phyloP scores from a whole-genome alignment of 768 basidiomycete species.

The Hericium coralloides region DNA sequence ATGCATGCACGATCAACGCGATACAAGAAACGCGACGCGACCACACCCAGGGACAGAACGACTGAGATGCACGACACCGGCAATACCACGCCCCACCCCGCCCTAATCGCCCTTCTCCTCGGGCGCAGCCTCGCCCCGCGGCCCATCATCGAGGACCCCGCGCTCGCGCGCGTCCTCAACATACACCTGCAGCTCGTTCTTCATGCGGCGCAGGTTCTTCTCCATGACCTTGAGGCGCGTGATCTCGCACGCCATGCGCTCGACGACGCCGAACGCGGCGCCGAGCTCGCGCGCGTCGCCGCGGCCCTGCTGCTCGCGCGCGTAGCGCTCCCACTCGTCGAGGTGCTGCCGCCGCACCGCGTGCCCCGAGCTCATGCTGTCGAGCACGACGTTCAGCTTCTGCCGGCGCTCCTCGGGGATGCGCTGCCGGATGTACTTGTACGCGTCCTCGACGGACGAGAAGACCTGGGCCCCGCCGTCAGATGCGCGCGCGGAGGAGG shows the following conservation, averaged over 20 bases:
- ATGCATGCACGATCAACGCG: background rate
- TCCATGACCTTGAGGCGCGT: background rate
- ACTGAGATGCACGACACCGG: too few relatives aligned
- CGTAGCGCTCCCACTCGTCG: background rate
- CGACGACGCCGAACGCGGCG: background rate
- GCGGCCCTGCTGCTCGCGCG: background rate
- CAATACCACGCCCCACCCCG: background rate
- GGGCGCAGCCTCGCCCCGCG: background rate
- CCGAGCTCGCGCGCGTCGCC: background rate
- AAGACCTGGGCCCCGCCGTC: background rate
- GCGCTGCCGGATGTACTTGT: background rate
- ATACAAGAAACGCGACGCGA: background rate
- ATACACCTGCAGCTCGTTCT: background rate
- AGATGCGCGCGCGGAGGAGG: background rate
- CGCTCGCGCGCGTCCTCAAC: background rate
- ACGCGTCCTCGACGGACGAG: background rate
- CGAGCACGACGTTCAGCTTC: background rate
- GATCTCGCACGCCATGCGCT: slow-evolving; percentile 1
- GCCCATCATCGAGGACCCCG: background rate
- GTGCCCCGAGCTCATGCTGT: background rate
- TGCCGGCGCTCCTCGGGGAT: background rate
- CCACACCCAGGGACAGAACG: too few relatives aligned
- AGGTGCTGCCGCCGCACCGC: background rate
- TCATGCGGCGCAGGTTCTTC: background rate
- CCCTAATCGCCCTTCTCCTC: background rate